Evolutionary conservation across 129 eudicot species (phyloP).

Genomic region (Smallanthus sonchifolius): DNA sequence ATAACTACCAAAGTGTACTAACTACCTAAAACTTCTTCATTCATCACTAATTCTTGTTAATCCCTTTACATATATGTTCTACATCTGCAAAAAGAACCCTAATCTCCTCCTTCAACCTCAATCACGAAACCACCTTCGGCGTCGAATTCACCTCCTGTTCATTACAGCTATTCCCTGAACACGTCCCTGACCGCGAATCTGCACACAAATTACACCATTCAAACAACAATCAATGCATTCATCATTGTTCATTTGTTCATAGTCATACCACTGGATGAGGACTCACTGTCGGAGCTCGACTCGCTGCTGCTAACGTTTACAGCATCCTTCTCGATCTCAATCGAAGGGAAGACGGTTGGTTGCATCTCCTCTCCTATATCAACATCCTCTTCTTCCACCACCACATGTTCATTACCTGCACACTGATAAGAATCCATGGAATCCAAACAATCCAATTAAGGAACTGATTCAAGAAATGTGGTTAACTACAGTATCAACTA

Average conservation of each 20-base stretch:
- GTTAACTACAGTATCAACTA: not conserved
- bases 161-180: slow-evolving; percentile 14
- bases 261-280: slow-evolving; percentile 54
- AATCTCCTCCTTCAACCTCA: not conserved
- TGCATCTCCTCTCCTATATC: slow-evolving; percentile 59
- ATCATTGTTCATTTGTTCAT: not conserved
- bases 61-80: slow-evolving; percentile 17
- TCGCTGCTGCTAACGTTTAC: slow-evolving; percentile 27
- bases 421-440: not conserved
- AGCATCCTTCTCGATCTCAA: slow-evolving; percentile 53
- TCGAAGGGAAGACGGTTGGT: slow-evolving; percentile 25
- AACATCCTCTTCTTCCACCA: slow-evolving; percentile 40
- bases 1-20: not conserved
- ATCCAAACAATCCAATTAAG: not conserved
- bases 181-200: slow-evolving; percentile 17
- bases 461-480: not conserved
- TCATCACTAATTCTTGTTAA: slow-evolving; percentile 9
- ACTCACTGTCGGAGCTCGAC: slow-evolving; percentile 41
- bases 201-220: slow-evolving; percentile 3
- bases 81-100: slow-evolving; percentile 1
- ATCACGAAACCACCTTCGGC: not conserved
- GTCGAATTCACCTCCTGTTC: slow-evolving; percentile 15
- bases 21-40: slow-evolving; percentile 5
- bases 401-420: not conserved
- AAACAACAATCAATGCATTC: not conserved